phyloP scores from a whole-genome alignment of 2,329 filamentous ascomycete genomes.

The Trichoderma pleuroti region DNA sequence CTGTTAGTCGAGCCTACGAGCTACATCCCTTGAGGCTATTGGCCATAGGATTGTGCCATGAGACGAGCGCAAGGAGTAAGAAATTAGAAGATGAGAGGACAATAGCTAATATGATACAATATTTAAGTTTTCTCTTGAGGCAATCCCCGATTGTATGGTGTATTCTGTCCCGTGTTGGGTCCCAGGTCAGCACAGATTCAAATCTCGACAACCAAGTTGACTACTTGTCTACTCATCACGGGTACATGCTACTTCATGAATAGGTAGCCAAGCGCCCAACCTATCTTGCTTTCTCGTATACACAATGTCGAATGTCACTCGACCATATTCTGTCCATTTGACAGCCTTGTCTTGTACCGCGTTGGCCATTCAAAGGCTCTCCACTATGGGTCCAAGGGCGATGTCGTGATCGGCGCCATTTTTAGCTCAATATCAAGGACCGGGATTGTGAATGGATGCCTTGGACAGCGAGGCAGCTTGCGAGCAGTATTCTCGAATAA shows the following conservation, averaged over 20 bases:
- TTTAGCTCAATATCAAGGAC: conserved; percentile 15
- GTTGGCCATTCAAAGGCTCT: neutral
- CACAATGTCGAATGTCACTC: neutral
- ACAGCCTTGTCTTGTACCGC: neutral
- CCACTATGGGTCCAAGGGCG: conserved; percentile 11
- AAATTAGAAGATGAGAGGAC: neutral
- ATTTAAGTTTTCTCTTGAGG: neutral
- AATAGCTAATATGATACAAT: neutral
- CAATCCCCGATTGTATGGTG: neutral
- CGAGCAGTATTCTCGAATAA: neutral
- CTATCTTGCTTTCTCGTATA: neutral
- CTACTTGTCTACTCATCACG: neutral
- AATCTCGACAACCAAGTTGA: neutral
- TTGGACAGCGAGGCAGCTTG: neutral
- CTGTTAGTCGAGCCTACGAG: neutral
- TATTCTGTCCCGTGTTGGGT: neutral
- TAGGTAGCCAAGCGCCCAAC: neutral
- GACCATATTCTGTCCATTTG: neutral
- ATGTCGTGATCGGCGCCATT: conserved; percentile 21
- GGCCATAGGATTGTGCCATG: neutral
- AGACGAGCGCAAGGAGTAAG: neutral
- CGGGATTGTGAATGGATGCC: neutral
- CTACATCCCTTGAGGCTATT: neutral
- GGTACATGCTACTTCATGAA: neutral
- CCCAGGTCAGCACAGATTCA: neutral